Conservation (phyloP, 2,329 filamentous ascomycete genomes). For the Fusarium caatingaense region DNA sequence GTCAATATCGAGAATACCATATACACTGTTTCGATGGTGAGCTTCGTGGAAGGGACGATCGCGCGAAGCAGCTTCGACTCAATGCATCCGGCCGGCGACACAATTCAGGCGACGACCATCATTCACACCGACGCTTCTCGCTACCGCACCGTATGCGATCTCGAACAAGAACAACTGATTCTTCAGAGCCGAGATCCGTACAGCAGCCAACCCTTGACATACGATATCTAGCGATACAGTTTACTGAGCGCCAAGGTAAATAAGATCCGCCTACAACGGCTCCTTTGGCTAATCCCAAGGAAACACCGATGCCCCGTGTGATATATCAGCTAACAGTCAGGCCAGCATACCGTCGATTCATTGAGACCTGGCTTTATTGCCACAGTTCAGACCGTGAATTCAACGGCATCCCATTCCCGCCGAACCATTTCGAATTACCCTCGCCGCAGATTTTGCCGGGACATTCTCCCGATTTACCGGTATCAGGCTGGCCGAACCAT, state of each 20-base stretch:
- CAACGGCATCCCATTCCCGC: constrained; percentile 58
- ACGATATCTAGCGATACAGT: constrained; percentile 62
- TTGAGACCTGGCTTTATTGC: constrained; percentile 59
- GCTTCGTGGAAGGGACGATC: constrained; percentile 59
- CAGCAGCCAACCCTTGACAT: constrained; percentile 53
- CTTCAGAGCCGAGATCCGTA: constrained; percentile 42
- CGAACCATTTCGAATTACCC: constrained; percentile 59
- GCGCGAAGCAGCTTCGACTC: constrained; percentile 59
- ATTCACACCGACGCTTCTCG: constrained; percentile 55
- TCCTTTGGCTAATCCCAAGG: constrained; percentile 7
- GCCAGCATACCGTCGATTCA: constrained; percentile 56
- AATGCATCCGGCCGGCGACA: constrained; percentile 55
- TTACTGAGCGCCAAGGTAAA: constrained; percentile 60
- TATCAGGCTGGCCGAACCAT: constrained; percentile 42
- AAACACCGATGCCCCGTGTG: constrained; percentile 7
- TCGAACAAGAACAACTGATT: constrained; percentile 49
- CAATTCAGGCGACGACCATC: constrained; percentile 53
- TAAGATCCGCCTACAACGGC: constrained; percentile 8
- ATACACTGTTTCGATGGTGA: constrained; percentile 61
- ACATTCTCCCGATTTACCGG: constrained; percentile 43
- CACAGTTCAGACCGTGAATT: constrained; percentile 61
- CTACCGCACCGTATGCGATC: constrained; percentile 58
- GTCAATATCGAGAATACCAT: constrained; percentile 61
- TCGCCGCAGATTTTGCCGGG: constrained; percentile 58
- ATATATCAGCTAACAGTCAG: constrained; percentile 44